Base-by-base conservation (phyloP, 75 land plant species). In the Pinus taeda region DNA sequence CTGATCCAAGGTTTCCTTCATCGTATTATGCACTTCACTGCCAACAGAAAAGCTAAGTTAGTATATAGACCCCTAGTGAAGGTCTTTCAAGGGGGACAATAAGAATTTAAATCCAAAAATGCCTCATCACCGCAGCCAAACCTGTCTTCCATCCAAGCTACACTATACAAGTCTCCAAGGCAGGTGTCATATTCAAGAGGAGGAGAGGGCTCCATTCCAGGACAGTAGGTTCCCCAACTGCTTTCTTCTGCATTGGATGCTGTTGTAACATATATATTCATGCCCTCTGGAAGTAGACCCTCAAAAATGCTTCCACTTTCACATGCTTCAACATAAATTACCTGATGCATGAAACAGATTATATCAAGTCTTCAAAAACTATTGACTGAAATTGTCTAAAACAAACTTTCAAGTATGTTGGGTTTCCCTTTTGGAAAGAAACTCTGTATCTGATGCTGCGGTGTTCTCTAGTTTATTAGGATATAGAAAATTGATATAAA, bases 111-210 rank as follows among this genome's bases (percentile, higher is more conserved):
- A 67, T 17, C 33, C 33, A 33, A 63, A 75, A 58, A 76, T 37
- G 67, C 36, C 17, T 45, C 57, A 8, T 60, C 45, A 30, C 33
- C n/a, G 20, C n/a, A 74, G 36, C 30, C 73, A 20, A 79, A 93
- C 98, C 96, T 90, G 81, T 95, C 98, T 73, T 95, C 98, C 96
- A 95, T 88, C 96, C 96, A 95, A 18, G 98, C 88, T 55, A 95
- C 87, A 81, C 98, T 95, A 78, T 93, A 95, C 57, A 93, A 82
- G 74, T 95, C 98, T 1, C 96, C 98, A 29, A 95, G 78, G 75
- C 98, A 95, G 57, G 98, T 95, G 70, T 86, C 77, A 77, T 81
- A 95, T 74, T 91, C 98, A 12, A 83, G 75, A 24, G 98, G 98
- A 26, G 98, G 92, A 30, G 96, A 12, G 13, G 96, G 94, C 14